Percentiles rank a stretch among this genome's conserved stretches.
These are phyloP conservation scores for Cutaneotrichosporon cyanovorans DNA, from an alignment of 1,284 basidiomycete genomes.

Conservation along the genomic window DNA sequence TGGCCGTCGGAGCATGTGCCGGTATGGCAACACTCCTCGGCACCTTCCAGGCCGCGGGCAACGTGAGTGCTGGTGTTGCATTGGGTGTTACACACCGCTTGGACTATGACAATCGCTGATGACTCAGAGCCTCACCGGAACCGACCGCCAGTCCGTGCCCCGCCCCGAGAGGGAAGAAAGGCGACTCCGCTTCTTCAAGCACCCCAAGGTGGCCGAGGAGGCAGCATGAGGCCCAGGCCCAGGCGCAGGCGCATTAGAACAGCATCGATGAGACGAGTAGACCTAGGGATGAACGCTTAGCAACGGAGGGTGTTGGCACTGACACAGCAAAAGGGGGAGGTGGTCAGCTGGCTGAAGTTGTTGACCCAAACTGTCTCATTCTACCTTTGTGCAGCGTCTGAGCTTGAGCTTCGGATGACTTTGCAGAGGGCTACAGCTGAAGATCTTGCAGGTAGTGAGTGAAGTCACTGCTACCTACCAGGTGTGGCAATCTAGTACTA, in stretches of 20 bases:
- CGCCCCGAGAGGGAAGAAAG: constrained; percentile 48
- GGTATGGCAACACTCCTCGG: constrained; percentile 74
- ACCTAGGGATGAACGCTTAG: constrained; percentile 16
- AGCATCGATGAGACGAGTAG: constrained; percentile 11
- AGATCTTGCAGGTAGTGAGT: no score
- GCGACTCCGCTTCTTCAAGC: constrained; percentile 49
- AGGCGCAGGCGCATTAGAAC: neutral
- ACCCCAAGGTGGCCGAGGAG: constrained; percentile 34
- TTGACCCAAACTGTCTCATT: no score
- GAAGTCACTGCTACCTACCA: no score
- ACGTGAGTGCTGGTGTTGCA: constrained; percentile 6
- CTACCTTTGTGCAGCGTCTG: no score
- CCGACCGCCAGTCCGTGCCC: constrained; percentile 31
- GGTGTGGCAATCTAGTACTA: no score
- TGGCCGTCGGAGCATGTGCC: constrained; percentile 72
- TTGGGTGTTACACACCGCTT: constrained; percentile 17
- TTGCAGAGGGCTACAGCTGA: no score
- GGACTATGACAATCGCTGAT: neutral
- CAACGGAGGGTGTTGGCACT: no score
- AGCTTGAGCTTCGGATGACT: no score
- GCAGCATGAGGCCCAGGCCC: constrained; percentile 12
- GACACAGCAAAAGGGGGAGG: no score
- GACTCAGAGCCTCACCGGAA: constrained; percentile 28
- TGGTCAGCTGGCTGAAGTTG: no score
- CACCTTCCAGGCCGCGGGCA: constrained; percentile 73